Evolutionary conservation across 2,329 filamentous ascomycete genomes (phyloP).

Genomic region (Zymoseptoria tritici): DNA sequence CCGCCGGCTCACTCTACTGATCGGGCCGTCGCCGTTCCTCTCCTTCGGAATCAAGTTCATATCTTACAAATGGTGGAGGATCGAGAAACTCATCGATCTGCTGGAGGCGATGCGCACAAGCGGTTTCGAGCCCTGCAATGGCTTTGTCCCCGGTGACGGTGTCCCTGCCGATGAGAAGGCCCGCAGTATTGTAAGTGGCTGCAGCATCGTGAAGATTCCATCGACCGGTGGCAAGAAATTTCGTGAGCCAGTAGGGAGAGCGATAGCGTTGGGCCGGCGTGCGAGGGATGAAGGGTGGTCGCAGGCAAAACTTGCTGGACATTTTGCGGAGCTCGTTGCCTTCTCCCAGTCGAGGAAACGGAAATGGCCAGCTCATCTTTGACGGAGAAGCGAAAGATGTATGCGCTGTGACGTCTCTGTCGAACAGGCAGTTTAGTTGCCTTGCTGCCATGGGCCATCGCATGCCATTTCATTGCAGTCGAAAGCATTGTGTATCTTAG

Average conservation of each 20-base stretch:
- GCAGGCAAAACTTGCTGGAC: slow-evolving; percentile 1
- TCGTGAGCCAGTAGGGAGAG: slow-evolving; percentile 2
- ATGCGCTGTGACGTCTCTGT: background rate
- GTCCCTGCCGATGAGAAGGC: slow-evolving; percentile 9
- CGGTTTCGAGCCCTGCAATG: slow-evolving; percentile 8
- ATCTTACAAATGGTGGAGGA: background rate
- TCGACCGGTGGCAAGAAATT: background rate
- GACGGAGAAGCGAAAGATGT: background rate
- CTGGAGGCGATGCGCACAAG: slow-evolving; percentile 8
- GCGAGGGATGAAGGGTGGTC: slow-evolving; percentile 10
- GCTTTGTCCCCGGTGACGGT: background rate
- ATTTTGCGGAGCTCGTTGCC: slow-evolving; percentile 5
- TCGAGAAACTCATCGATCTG: slow-evolving; percentile 2
- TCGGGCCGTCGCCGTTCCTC: slow-evolving; percentile 4
- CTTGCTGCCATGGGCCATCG: no score
- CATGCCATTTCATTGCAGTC: no score
- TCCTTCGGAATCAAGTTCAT: background rate
- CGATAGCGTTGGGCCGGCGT: slow-evolving; percentile 4
- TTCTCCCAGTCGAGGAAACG: background rate
- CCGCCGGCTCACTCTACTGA: background rate
- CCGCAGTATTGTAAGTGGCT: slow-evolving; percentile 4
- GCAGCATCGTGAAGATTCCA: background rate
- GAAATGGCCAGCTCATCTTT: background rate
- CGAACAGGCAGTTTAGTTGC: background rate
- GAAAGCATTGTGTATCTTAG: no score